Evolutionary conservation across 768 basidiomycete species (phyloP).

Genomic region (Auricularia sp.): DNA sequence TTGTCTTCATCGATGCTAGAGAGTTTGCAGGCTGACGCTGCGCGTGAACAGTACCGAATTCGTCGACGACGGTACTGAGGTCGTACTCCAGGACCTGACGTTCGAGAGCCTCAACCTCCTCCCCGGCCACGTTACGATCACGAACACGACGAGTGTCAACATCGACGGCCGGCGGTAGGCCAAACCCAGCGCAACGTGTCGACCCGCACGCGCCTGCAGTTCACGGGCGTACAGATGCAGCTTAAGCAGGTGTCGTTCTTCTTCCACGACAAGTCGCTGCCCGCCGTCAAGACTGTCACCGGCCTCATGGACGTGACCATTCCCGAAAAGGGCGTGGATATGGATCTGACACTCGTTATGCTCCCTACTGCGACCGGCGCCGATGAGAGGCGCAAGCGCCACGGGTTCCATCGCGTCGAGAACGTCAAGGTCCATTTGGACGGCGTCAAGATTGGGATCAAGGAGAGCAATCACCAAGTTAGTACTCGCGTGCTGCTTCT

Average conservation of each 20-base stretch:
- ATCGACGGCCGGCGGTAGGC: conserved; percentile 23
- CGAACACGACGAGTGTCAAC: conserved; percentile 57
- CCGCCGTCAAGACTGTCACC: conserved; percentile 35
- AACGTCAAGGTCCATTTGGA: conserved; percentile 42
- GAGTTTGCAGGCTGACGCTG: too few species aligned
- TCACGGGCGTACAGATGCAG: conserved; percentile 53
- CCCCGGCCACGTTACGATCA: conserved; percentile 60
- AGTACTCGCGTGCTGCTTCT: background rate
- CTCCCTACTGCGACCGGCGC: conserved; percentile 40
- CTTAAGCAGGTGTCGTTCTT: conserved; percentile 65
- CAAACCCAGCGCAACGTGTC: conserved; percentile 42
- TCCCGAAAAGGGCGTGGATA: conserved; percentile 55
- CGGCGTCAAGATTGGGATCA: conserved; percentile 43
- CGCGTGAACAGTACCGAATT: conserved; percentile 48
- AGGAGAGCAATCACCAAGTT: conserved; percentile 48
- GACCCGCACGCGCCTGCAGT: conserved; percentile 52
- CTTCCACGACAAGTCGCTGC: conserved; percentile 49
- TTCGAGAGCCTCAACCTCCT: conserved; percentile 55
- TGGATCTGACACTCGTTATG: conserved; percentile 56
- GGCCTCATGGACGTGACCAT: conserved; percentile 54
- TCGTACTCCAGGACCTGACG: conserved; percentile 65
- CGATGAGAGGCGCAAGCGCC: conserved; percentile 32
- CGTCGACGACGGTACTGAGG: conserved; percentile 55
- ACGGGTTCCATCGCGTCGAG: conserved; percentile 52
- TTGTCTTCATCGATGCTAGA: too few species aligned